These are phyloP conservation scores for Moesziomyces globuligerus DNA, from an alignment of 1,284 basidiomycete species.

Conservation along the genomic window DNA sequence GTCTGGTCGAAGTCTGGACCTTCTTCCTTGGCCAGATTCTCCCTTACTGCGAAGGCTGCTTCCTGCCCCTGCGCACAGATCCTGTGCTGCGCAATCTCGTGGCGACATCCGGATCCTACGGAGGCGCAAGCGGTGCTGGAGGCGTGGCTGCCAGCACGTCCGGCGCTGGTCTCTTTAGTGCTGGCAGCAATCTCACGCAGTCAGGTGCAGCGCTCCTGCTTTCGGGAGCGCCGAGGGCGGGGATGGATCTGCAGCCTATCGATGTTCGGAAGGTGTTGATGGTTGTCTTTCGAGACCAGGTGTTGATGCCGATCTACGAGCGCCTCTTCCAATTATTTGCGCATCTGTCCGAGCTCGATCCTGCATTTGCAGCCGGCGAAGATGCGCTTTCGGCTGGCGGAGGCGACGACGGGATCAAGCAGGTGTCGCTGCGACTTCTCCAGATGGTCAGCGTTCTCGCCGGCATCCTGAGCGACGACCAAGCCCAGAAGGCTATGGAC, in stretches of 20 bases:
- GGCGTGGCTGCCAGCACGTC: slow-evolving; percentile 1
- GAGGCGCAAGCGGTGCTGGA: slow-evolving; percentile 1
- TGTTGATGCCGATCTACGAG: slow-evolving; percentile 60
- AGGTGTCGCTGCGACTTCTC: slow-evolving; percentile 50
- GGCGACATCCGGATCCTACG: slow-evolving; percentile 14
- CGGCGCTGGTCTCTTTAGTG: slow-evolving; percentile 9
- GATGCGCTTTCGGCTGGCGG: slow-evolving; percentile 11
- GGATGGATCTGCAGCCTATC: slow-evolving; percentile 69
- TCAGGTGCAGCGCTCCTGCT: slow-evolving; percentile 16
- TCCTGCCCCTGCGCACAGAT: slow-evolving; percentile 69
- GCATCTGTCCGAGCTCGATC: slow-evolving; percentile 46
- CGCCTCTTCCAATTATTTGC: slow-evolving; percentile 51
- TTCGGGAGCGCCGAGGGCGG: slow-evolving; percentile 8
- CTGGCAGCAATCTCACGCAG: slow-evolving; percentile 15
- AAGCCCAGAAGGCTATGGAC: slow-evolving; percentile 65
- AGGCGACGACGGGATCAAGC: slow-evolving; percentile 32
- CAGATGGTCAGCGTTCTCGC: slow-evolving; percentile 65
- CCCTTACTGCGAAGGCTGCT: slow-evolving; percentile 80
- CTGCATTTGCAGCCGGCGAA: slow-evolving; percentile 20
- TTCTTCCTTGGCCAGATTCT: slow-evolving; percentile 94
- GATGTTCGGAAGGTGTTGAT: slow-evolving; percentile 83
- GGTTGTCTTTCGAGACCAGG: slow-evolving; percentile 78
- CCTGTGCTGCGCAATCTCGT: slow-evolving; percentile 52
- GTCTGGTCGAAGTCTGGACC: slow-evolving; percentile 87
- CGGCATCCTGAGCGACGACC: slow-evolving; percentile 63